Conservation (phyloP, 2,329 filamentous ascomycete genomes). For the Pyrenophora seminiperda region DNA sequence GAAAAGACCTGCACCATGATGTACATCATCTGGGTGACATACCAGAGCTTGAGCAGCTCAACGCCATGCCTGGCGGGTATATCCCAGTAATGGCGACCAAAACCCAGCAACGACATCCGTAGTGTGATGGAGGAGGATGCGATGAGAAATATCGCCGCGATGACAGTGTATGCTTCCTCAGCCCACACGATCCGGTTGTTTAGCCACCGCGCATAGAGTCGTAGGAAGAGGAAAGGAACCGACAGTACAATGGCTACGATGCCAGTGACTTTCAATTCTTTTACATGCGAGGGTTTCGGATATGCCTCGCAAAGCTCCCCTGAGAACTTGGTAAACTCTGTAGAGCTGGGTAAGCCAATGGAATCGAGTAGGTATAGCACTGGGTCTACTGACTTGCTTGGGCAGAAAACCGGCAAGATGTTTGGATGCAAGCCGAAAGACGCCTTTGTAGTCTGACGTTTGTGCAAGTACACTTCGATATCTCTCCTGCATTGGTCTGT, state of each 20-base stretch:
- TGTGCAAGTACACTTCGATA: constrained; percentile 16
- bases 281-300: constrained; percentile 14
- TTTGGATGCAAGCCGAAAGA: constrained; percentile 17
- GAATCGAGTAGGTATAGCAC: background rate
- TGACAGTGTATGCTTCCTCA: constrained; percentile 22
- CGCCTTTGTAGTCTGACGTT: constrained; percentile 12
- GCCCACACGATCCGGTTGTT: constrained; percentile 15
- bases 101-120: constrained; percentile 22
- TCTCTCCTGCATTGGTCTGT: constrained; percentile 12
- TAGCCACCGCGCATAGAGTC: constrained; percentile 22
- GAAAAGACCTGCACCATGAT: constrained; percentile 20
- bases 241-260: constrained; percentile 17
- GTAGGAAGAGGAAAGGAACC: constrained; percentile 11
- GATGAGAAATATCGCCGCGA: constrained; percentile 18
- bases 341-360: background rate
- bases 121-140: constrained; percentile 18
- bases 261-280: constrained; percentile 14
- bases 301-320: constrained; percentile 16
- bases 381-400: background rate
- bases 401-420: background rate
- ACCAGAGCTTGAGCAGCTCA: constrained; percentile 19
- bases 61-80: constrained; percentile 12
- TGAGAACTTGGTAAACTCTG: constrained; percentile 7
- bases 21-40: constrained; percentile 24
- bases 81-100: constrained; percentile 23